phyloP scores from a whole-genome alignment of 2,329 filamentous ascomycete species.

The Cercospora sojina region DNA sequence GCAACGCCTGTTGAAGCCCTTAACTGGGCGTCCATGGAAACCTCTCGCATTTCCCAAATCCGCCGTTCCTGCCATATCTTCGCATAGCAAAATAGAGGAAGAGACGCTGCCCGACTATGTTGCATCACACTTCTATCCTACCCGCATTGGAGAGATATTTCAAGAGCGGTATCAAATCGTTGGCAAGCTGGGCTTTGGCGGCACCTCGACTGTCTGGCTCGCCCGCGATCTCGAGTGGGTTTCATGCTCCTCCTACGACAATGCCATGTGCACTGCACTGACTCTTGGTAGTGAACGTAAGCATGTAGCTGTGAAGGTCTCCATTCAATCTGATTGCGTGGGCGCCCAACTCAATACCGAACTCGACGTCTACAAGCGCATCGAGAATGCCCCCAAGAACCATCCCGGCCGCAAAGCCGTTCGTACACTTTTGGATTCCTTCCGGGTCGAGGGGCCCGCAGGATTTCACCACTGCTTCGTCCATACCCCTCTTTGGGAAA shows the following conservation, averaged over 20 bases:
- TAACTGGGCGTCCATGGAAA: background rate
- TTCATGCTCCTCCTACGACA: background rate
- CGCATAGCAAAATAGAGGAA: slow-evolving; percentile 9
- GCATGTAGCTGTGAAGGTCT: background rate
- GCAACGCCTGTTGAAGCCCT: background rate
- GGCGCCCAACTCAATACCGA: background rate
- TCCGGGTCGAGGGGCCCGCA: background rate
- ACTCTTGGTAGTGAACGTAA: background rate
- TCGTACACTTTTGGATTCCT: background rate
- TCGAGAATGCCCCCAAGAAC: slow-evolving; percentile 2
- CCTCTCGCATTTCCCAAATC: background rate
- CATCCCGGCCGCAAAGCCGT: background rate
- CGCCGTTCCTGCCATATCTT: background rate
- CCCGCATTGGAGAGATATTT: slow-evolving; percentile 10
- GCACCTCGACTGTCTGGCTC: slow-evolving; percentile 16
- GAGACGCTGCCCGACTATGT: slow-evolving; percentile 14
- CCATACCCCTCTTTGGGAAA: slow-evolving; percentile 2
- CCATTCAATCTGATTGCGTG: background rate
- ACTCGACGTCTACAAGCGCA: background rate
- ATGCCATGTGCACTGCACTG: background rate
- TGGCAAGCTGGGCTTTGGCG: slow-evolving; percentile 18
- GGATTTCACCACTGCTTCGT: slow-evolving; percentile 21
- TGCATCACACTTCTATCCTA: slow-evolving; percentile 11
- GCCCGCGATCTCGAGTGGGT: slow-evolving; percentile 16
- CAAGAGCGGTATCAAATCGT: slow-evolving; percentile 10